Evolutionary conservation across 257 asterid species (phyloP).

Genomic region (Gentiana macrophylla): DNA sequence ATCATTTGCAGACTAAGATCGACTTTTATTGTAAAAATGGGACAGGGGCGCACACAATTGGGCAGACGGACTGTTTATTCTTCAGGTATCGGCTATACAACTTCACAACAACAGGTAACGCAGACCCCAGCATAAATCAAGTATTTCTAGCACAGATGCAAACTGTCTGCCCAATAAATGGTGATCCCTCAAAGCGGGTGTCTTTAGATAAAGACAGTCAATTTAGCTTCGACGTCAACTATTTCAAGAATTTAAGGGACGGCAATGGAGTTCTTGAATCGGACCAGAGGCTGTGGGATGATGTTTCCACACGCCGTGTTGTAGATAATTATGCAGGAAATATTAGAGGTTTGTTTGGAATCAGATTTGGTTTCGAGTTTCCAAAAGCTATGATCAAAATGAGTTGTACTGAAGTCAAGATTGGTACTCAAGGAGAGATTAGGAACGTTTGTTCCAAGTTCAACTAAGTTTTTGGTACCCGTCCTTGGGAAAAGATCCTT

Average conservation of each 20-base stretch:
- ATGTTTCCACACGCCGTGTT: conserved; percentile 27
- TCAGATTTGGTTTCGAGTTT: conserved; percentile 46
- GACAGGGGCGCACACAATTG: conserved; percentile 67
- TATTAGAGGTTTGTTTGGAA: conserved; percentile 44
- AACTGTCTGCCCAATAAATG: conserved; percentile 37
- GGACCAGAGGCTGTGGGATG: conserved; percentile 66
- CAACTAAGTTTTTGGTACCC: conserved; percentile 16
- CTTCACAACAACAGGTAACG: conserved; percentile 53
- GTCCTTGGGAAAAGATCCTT: too few relatives aligned
- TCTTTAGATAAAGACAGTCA: conserved; percentile 44
- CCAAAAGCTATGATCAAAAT: conserved; percentile 62
- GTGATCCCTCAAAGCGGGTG: conserved; percentile 36
- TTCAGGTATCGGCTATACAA: conserved; percentile 53
- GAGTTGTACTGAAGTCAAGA: conserved; percentile 60
- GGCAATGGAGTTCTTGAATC: conserved; percentile 65
- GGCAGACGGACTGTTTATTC: conserved; percentile 45
- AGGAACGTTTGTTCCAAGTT: conserved; percentile 44
- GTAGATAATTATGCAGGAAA: conserved; percentile 61
- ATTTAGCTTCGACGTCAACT: conserved; percentile 41
- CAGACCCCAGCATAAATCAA: conserved; percentile 56
- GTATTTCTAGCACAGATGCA: conserved; percentile 34
- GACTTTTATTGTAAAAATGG: not conserved
- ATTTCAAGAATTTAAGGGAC: conserved; percentile 57
- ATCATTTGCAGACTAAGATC: too few relatives aligned
- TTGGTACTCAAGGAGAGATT: conserved; percentile 53